phyloP scores from a whole-genome alignment of 2,329 filamentous ascomycete genomes.

The Aspergillus sp. region DNA sequence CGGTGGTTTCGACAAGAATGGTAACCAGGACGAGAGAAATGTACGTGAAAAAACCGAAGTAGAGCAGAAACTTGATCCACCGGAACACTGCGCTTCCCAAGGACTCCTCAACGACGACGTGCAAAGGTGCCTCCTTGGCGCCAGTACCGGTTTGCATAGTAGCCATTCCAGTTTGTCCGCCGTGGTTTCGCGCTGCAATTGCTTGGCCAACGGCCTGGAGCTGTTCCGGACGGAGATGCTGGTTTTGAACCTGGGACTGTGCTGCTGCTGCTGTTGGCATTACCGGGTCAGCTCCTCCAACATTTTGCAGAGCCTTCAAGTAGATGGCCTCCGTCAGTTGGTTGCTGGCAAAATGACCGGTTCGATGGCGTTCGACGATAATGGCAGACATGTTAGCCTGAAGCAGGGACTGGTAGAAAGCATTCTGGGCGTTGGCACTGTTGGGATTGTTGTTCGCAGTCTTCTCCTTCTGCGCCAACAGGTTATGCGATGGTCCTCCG shows the following conservation, averaged over 20 bases:
- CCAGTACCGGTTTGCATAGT: slow-evolving; percentile 55
- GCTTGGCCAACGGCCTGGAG: slow-evolving; percentile 78
- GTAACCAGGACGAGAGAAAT: slow-evolving; percentile 74
- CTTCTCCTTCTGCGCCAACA: slow-evolving; percentile 82
- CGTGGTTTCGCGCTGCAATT: slow-evolving; percentile 65
- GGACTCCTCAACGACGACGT: slow-evolving; percentile 93
- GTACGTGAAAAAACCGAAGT: slow-evolving; percentile 75
- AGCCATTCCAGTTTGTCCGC: slow-evolving; percentile 57
- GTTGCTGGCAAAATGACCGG: slow-evolving; percentile 78
- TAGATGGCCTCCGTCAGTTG: slow-evolving; percentile 73
- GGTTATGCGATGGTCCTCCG: slow-evolving; percentile 43
- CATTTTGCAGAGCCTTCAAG: slow-evolving; percentile 63
- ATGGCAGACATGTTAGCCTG: slow-evolving; percentile 93
- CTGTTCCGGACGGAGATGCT: slow-evolving; percentile 54
- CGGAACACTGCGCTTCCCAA: slow-evolving; percentile 74
- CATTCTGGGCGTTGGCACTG: slow-evolving; percentile 83
- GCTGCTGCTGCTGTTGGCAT: slow-evolving; percentile 15
- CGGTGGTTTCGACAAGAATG: slow-evolving; percentile 75
- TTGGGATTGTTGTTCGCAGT: slow-evolving; percentile 87
- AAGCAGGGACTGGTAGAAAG: slow-evolving; percentile 87
- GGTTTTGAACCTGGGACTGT: slow-evolving; percentile 16
- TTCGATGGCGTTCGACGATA: slow-evolving; percentile 83
- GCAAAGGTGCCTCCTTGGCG: slow-evolving; percentile 77
- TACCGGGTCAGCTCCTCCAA: slow-evolving; percentile 40
- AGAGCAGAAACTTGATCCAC: slow-evolving; percentile 82